phyloP scores from a whole-genome alignment of 495 filamentous ascomycete species.

The Aspergillus affinis region DNA sequence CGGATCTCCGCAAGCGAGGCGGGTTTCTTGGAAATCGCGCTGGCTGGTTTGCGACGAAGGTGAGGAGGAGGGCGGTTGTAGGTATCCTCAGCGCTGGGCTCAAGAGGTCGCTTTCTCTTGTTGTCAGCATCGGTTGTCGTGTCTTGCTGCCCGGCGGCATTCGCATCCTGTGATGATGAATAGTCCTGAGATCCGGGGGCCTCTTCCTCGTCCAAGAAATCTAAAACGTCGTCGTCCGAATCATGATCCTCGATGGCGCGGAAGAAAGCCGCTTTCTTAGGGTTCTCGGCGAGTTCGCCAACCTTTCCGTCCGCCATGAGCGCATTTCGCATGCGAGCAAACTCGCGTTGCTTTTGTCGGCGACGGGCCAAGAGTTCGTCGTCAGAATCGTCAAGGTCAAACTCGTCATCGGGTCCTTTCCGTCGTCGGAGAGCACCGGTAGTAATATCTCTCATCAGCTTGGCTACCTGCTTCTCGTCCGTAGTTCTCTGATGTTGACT shows the following conservation, averaged over 20 bases:
- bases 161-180: constrained; percentile 44
- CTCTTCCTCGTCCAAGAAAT: constrained; percentile 62
- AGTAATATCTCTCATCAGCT: constrained; percentile 88
- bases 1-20: constrained; percentile 75
- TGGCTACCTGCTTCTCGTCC: constrained; percentile 78
- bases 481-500: constrained; percentile 42
- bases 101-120: constrained; percentile 58
- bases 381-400: constrained; percentile 83
- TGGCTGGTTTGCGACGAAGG: constrained; percentile 62
- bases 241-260: constrained; percentile 82
- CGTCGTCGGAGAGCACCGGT: constrained; percentile 81
- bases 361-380: constrained; percentile 77
- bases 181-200: constrained; percentile 41
- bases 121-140: constrained; percentile 30
- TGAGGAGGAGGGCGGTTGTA: constrained; percentile 60
- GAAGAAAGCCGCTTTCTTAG: constrained; percentile 87
- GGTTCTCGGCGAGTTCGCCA: constrained; percentile 85
- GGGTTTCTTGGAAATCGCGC: constrained; percentile 58
- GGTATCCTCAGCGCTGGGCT: constrained; percentile 41
- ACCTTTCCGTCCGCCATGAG: constrained; percentile 88
- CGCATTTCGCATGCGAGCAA: constrained; percentile 87
- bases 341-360: constrained; percentile 80
- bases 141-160: constrained; percentile 24
- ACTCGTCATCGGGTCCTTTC: constrained; percentile 66
- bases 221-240: constrained; percentile 71